phyloP scores from a whole-genome alignment of 371 early-diverging fungal genomes.

The Furculomyces boomerangus region DNA sequence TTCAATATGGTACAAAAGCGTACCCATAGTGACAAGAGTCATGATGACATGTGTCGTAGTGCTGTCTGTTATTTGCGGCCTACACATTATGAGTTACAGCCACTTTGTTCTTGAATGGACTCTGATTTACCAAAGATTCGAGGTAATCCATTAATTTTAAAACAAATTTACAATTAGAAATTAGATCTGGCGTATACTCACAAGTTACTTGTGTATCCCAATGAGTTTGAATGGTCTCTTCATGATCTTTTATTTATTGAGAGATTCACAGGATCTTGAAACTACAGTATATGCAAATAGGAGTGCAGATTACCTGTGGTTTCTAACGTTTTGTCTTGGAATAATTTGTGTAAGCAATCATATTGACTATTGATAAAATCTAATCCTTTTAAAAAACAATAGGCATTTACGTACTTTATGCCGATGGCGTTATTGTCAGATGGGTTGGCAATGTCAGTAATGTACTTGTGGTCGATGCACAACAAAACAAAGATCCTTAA shows the following conservation, averaged over 20 bases:
- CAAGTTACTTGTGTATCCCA: slow-evolving; percentile 38
- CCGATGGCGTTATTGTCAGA: slow-evolving; percentile 16
- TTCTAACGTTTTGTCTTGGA: slow-evolving; percentile 33
- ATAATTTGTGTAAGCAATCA: slow-evolving; percentile 3
- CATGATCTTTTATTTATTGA: slow-evolving; percentile 51
- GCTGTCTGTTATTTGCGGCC: not conserved
- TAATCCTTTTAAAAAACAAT: not conserved
- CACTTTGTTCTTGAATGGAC: not conserved
- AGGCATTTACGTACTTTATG: not conserved
- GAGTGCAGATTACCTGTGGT: slow-evolving; percentile 66
- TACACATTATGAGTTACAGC: not conserved
- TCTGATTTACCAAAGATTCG: not conserved
- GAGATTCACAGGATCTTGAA: slow-evolving; percentile 53
- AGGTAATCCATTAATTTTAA: not conserved
- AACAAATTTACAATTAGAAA: not conserved
- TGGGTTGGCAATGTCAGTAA: slow-evolving; percentile 39
- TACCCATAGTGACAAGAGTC: not conserved
- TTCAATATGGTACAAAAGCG: not conserved
- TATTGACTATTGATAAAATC: not conserved
- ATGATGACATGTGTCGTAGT: not conserved
- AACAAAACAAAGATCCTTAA: slow-evolving; percentile 39
- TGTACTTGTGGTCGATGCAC: slow-evolving; percentile 60
- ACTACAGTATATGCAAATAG: slow-evolving; percentile 40
- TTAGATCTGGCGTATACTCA: slow-evolving; percentile 60
- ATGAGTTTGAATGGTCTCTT: slow-evolving; percentile 40